Evolutionary conservation across 177 flowering plant species (phyloP).

Genomic region (Vitis hybrid): DNA sequence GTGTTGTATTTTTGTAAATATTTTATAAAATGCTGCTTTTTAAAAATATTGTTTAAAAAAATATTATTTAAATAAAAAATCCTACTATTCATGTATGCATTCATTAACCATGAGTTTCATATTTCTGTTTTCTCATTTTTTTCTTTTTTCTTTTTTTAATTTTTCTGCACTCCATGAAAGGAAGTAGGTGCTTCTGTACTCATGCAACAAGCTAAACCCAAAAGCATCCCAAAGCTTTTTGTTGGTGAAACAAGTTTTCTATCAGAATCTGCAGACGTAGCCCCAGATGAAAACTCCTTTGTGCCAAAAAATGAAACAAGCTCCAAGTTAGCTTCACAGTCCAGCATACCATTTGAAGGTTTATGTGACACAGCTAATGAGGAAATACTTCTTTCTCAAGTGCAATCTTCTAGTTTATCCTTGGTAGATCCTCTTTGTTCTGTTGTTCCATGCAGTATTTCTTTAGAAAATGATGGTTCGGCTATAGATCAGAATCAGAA

Average conservation of each 20-base stretch:
- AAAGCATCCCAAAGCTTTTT: conserved; percentile 31
- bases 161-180: conserved; percentile 15
- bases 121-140: conserved; percentile 3
- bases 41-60: too few relatives aligned
- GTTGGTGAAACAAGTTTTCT: conserved; percentile 63
- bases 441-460: conserved; percentile 80
- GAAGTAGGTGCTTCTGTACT: conserved; percentile 25
- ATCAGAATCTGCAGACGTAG: conserved; percentile 67
- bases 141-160: not conserved
- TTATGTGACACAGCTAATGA: conserved; percentile 23
- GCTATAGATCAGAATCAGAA: conserved; percentile 14
- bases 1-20: too few relatives aligned
- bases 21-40: too few relatives aligned
- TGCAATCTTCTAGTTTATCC: conserved; percentile 41
- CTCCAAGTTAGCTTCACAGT: conserved; percentile 25
- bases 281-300: conserved; percentile 50
- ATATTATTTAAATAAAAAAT: too few relatives aligned
- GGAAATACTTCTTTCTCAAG: conserved; percentile 39
- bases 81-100: not conserved
- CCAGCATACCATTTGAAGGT: conserved; percentile 35
- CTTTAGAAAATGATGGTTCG: conserved; percentile 30
- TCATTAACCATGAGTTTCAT: conserved; percentile 3
- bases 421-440: conserved; percentile 86
- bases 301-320: conserved; percentile 29
- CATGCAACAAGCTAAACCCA: conserved; percentile 13